These are phyloP conservation scores for Penicillium janthinellum DNA, from an alignment of 2,329 filamentous ascomycete genomes.

Conservation along the genomic window DNA sequence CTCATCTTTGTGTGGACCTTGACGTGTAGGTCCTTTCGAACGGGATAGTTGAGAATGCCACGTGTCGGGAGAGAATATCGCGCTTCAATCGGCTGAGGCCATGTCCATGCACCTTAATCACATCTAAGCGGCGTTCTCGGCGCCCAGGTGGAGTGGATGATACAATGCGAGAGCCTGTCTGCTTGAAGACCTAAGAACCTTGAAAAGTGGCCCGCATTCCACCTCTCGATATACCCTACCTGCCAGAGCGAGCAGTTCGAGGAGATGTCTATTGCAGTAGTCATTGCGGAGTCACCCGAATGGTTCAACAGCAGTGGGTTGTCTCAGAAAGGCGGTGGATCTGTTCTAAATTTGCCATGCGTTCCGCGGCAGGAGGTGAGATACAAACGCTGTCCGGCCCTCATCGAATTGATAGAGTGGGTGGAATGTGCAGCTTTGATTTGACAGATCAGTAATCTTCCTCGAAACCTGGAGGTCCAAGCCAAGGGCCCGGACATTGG, in stretches of 20 bases:
- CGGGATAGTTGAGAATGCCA: too few relatives aligned
- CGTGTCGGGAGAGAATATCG: too few relatives aligned
- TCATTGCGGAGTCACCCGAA: not conserved
- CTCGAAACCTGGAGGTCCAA: not conserved
- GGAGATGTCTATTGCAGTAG: not conserved
- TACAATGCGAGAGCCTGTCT: too few relatives aligned
- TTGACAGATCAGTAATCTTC: not conserved
- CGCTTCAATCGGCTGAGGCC: too few relatives aligned
- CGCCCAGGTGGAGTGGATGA: too few relatives aligned
- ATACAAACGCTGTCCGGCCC: not conserved
- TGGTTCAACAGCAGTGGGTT: not conserved
- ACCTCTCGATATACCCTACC: not conserved
- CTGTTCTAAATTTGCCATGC: constrained; percentile 3
- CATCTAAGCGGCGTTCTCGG: too few relatives aligned
- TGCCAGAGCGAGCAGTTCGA: not conserved
- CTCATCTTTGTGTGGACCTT: too few relatives aligned
- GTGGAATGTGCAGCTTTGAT: not conserved
- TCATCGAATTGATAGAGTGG: not conserved
- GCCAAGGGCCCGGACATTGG: not conserved
- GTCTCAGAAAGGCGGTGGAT: not conserved
- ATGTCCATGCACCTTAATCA: too few relatives aligned
- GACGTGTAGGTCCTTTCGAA: too few relatives aligned
- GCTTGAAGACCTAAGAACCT: too few relatives aligned
- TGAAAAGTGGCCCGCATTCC: too few relatives aligned
- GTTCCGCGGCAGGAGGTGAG: not conserved